Percentiles rank a stretch among this genome's conserved stretches.
These are phyloP conservation scores for Diaporthe citriasiana DNA, from an alignment of 2,329 filamentous ascomycete species.

Conservation along the genomic window DNA sequence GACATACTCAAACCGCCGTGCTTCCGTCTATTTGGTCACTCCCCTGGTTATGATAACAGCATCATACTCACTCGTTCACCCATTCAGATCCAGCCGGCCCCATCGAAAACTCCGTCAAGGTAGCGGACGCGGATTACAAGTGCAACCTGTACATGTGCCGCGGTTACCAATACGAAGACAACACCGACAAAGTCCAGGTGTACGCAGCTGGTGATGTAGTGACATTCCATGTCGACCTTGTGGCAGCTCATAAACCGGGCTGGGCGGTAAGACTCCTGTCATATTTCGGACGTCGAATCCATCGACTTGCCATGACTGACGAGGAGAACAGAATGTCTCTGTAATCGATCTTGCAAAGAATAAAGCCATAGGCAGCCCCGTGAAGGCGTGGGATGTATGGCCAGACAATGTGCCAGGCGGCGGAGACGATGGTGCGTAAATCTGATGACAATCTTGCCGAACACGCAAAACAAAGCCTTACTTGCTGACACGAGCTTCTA, in stretches of 20 bases:
- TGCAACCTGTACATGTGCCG: slow-evolving; percentile 25
- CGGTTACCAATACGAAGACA: slow-evolving; percentile 29
- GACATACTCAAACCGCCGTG: neutral
- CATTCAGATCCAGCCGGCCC: slow-evolving; percentile 16
- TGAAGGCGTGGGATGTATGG: slow-evolving; percentile 14
- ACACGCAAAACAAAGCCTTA: neutral
- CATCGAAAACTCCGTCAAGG: slow-evolving; percentile 7
- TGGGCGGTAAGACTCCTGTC: neutral
- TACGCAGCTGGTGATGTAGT: slow-evolving; percentile 18
- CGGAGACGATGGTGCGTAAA: slow-evolving; percentile 6
- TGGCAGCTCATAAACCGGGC: slow-evolving; percentile 19
- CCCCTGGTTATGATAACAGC: neutral
- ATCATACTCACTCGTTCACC: neutral
- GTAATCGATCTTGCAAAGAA: slow-evolving; percentile 4
- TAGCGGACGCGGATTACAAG: slow-evolving; percentile 12
- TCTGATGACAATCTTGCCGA: no score
- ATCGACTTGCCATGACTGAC: neutral
- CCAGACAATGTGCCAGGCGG: slow-evolving; percentile 5
- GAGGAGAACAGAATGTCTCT: neutral
- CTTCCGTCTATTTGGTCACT: neutral
- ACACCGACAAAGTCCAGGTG: neutral
- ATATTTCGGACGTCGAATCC: neutral
- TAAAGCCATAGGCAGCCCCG: slow-evolving; percentile 5
- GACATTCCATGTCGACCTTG: slow-evolving; percentile 23
- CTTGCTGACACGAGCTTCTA: neutral